Evolutionary conservation across 345 rosid species (phyloP).

Genomic region (Mallotus nudiflorus): DNA sequence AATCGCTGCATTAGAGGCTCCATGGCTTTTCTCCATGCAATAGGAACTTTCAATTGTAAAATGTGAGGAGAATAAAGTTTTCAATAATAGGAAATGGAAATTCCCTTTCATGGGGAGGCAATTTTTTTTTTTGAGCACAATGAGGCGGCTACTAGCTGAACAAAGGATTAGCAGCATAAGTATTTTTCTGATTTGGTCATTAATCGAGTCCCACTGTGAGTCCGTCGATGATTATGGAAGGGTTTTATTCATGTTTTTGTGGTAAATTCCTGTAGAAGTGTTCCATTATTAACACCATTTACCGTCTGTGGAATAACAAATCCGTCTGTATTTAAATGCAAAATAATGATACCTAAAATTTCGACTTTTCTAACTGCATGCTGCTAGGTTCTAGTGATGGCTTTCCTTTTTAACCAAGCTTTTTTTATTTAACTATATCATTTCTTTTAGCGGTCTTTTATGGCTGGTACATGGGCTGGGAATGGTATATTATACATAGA

Average conservation of each 20-base stretch:
- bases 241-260: neutral
- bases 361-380: too few relatives aligned
- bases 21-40: neutral
- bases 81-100: constrained; percentile 25
- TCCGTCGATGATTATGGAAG: constrained; percentile 6
- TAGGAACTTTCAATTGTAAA: constrained; percentile 20
- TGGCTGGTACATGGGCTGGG: too few relatives aligned
- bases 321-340: too few relatives aligned
- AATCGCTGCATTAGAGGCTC: neutral
- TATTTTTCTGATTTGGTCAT: neutral
- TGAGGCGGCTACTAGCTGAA: neutral
- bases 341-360: too few relatives aligned
- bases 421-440: too few relatives aligned
- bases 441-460: too few relatives aligned
- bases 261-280: neutral
- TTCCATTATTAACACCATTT: neutral
- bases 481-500: too few relatives aligned
- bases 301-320: too few relatives aligned
- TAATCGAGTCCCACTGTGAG: neutral
- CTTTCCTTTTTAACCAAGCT: too few relatives aligned
- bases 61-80: constrained; percentile 36
- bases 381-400: too few relatives aligned
- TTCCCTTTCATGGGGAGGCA: constrained; percentile 29
- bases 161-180: neutral
- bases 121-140: constrained; percentile 16